Percentiles rank a stretch among this genome's conserved stretches.
Conservation (phyloP, 1,284 basidiomycete genomes). For the Sanghuangporus sanghuang region DNA sequence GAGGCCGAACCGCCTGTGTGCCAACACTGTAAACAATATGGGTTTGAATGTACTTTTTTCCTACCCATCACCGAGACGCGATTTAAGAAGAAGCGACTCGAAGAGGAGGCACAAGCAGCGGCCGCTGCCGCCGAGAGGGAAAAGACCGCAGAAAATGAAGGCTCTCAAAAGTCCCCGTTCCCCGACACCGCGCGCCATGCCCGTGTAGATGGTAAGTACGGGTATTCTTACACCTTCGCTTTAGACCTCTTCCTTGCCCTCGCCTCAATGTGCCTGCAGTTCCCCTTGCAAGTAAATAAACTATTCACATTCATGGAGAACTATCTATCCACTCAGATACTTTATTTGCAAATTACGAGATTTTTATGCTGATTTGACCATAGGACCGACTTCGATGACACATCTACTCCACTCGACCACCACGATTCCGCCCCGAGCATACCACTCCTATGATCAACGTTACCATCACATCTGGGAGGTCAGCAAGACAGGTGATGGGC, state of each 20-base stretch:
- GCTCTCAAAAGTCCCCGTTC: conserved; percentile 26
- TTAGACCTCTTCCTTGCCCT: not conserved
- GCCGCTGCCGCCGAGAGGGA: conserved; percentile 36
- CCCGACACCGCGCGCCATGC: conserved; percentile 19
- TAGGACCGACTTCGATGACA: conserved; percentile 81
- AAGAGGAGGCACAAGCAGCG: conserved; percentile 52
- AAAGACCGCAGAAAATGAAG: conserved; percentile 29
- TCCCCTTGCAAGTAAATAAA: not conserved
- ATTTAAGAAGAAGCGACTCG: conserved; percentile 90
- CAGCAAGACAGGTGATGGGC: conserved; percentile 75
- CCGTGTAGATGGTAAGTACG: conserved; percentile 19
- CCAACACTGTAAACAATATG: conserved; percentile 85
- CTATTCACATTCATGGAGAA: not conserved
- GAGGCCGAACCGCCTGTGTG: conserved; percentile 75
- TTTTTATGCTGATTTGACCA: conserved; percentile 33
- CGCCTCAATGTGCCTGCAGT: not conserved
- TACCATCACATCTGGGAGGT: conserved; percentile 85
- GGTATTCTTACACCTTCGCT: not conserved
- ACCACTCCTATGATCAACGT: conserved; percentile 82
- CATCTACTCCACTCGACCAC: conserved; percentile 89
- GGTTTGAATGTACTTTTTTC: conserved; percentile 94
- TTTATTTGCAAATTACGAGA: conserved; percentile 21
- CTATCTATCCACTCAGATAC: not conserved
- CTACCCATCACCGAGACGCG: conserved; percentile 96
- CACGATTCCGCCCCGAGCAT: conserved; percentile 75